A percentile compares a stretch with the other conserved stretches of the same genome.
Conservation (phyloP, 2,329 filamentous ascomycete genomes). For the Septoria petroselini region DNA sequence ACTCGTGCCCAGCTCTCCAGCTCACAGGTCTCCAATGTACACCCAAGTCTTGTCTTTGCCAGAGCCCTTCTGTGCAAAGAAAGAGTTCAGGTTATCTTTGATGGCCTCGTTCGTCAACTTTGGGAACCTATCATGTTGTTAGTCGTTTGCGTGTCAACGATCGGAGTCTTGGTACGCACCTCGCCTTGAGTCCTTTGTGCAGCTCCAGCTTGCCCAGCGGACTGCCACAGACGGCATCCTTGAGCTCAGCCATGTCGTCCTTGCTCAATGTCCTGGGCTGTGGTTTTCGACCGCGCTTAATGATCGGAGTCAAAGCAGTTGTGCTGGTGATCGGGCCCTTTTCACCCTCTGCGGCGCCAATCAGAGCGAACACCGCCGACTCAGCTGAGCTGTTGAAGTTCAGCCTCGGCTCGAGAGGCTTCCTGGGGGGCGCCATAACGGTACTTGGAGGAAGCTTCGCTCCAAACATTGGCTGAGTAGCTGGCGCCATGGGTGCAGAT, state of each 20-base stretch:
- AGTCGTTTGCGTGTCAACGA: constrained; percentile 10
- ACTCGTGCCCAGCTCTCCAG: background rate
- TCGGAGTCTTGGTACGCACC: constrained; percentile 41
- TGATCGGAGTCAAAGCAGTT: constrained; percentile 29
- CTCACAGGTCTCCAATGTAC: constrained; percentile 29
- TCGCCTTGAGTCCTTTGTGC: constrained; percentile 70
- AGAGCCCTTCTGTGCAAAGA: constrained; percentile 62
- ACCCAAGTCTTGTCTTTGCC: constrained; percentile 66
- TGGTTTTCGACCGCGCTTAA: constrained; percentile 38
- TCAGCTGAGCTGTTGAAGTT: constrained; percentile 29
- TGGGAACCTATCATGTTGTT: constrained; percentile 54
- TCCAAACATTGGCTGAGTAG: constrained; percentile 19
- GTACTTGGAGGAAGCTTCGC: constrained; percentile 23
- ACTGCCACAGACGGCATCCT: constrained; percentile 64
- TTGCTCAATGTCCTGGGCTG: constrained; percentile 51
- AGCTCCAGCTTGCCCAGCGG: constrained; percentile 72
- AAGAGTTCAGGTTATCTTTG: constrained; percentile 63
- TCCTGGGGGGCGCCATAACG: constrained; percentile 41
- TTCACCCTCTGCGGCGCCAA: constrained; percentile 34
- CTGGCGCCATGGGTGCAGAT: constrained; percentile 31
- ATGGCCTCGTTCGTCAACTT: constrained; percentile 68
- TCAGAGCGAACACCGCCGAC: constrained; percentile 24
- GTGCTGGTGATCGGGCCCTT: constrained; percentile 37
- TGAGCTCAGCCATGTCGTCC: constrained; percentile 65
- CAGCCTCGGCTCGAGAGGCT: constrained; percentile 43